Evolutionary conservation across 257 asterid genomes (phyloP), one percentile per base, ranked within the genome.

Genomic region (Osmanthus fragrans): DNA sequence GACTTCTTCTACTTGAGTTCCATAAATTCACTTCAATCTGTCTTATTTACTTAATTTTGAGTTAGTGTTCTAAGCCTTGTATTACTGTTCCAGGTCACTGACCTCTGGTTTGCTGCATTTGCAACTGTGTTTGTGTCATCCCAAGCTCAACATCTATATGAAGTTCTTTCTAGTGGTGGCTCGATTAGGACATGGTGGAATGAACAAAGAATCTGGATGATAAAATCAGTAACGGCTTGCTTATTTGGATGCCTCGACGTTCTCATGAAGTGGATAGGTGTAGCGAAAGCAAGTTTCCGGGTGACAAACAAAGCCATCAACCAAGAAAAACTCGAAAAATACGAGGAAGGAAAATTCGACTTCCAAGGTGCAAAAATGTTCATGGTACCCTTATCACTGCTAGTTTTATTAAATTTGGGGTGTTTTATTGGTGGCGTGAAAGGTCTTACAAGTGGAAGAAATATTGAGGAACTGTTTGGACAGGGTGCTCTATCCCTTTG

Each of bases 361-460:
- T 89, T 92, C 33, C 89, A 82, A 42, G 97, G 96, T 1, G 96
- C 97, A 5, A 82, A 84, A 77, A 76, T 84, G 85, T 90, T 89
- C 88, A 89, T 88, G 90, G 56, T 90, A n/a, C 97, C 97, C 1
- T 72, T 92, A 78, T 90, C 94, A 37, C 21, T 88, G 83, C 74
- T 92, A 71, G 96, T 92, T 58, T 33, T 89, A 81, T 79, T 92
- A 74, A 92, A 90, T 80, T 27, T 85, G 78, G 86, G 85, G 2
- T 90, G 94, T 67, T 90, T 89, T 63, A 40, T 84, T 1, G 87
- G 85, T 54, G 96, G 97, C 18, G 76, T 72, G 11, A 89, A 83
- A 66, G 85, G 88, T 49, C 67, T 92, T 82, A 30, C 86, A 9
- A 78, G 69, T 4, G 83, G 74, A 40, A 86, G 88, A 10, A 80